A percentile compares a stretch with the other conserved stretches of the same genome.
Evolutionary conservation across 148 eudicot genomes (phyloP).

Genomic region (Persicaria maculosa): DNA sequence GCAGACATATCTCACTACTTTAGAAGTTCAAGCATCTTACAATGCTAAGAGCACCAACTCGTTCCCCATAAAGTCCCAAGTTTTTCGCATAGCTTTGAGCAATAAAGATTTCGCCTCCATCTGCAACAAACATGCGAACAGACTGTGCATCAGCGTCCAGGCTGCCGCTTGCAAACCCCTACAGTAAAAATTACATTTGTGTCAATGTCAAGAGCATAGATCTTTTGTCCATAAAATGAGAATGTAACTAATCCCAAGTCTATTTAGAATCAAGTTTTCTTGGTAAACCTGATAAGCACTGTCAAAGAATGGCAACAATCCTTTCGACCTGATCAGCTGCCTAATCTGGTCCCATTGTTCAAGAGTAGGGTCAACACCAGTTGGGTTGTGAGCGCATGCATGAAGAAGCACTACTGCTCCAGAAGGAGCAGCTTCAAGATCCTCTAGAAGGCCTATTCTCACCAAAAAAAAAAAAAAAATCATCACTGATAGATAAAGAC

Average conservation of each 20-base stretch:
- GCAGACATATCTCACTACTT: neutral
- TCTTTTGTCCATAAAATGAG: neutral
- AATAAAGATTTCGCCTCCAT: slow-evolving; percentile 46
- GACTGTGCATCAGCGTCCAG: slow-evolving; percentile 45
- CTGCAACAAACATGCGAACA: slow-evolving; percentile 48
- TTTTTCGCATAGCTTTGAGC: slow-evolving; percentile 55
- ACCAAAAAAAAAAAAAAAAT: neutral
- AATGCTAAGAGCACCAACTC: slow-evolving; percentile 53
- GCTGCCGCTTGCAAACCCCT: slow-evolving; percentile 58
- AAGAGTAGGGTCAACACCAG: slow-evolving; percentile 51
- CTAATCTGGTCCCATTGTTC: slow-evolving; percentile 66
- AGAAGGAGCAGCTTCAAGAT: slow-evolving; percentile 81
- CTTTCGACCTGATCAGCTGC: slow-evolving; percentile 72
- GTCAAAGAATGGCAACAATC: slow-evolving; percentile 57
- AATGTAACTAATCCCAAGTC: neutral
- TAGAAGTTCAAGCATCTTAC: slow-evolving; percentile 22
- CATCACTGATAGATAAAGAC: neutral
- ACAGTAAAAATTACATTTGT: slow-evolving; percentile 8
- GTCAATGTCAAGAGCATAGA: neutral
- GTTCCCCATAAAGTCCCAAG: slow-evolving; percentile 55
- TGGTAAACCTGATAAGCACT: slow-evolving; percentile 46
- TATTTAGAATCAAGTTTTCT: neutral
- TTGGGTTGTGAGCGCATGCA: slow-evolving; percentile 60
- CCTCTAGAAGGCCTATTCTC: slow-evolving; percentile 71
- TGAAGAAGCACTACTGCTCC: slow-evolving; percentile 88